Evolutionary conservation across 2,329 filamentous ascomycete genomes (phyloP).

Genomic region (Ophiosphaerella korrae): DNA sequence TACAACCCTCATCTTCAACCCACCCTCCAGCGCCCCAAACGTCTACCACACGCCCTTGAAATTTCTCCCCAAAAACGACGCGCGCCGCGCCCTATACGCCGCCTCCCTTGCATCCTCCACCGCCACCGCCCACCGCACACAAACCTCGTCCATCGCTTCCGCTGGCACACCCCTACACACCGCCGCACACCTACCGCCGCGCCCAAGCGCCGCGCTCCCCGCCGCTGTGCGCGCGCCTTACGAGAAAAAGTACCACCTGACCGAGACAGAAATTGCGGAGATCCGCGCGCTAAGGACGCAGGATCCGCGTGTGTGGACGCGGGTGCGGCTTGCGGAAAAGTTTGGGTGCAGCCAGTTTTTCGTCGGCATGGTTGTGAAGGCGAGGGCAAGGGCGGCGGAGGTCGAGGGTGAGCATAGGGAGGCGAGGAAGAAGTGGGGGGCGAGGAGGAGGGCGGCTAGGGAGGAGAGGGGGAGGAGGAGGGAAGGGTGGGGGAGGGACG

Average conservation of each 20-base stretch:
- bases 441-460: conserved; percentile 62
- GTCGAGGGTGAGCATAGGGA: conserved; percentile 57
- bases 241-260: conserved; percentile 67
- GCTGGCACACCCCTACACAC: conserved; percentile 38
- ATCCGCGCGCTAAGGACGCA: conserved; percentile 60
- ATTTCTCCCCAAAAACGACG: conserved; percentile 66
- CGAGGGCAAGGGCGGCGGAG: conserved; percentile 46
- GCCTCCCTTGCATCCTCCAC: conserved; percentile 32
- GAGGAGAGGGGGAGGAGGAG: conserved; percentile 65
- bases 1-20: conserved; percentile 61
- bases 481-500: conserved; percentile 65
- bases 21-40: conserved; percentile 66
- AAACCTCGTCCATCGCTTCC: conserved; percentile 29
- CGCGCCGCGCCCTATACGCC: conserved; percentile 56
- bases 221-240: conserved; percentile 56
- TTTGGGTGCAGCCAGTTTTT: conserved; percentile 69
- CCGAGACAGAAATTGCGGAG: conserved; percentile 61
- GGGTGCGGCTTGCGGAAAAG: conserved; percentile 63
- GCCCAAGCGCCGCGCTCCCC: conserved; percentile 46
- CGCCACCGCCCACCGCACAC: conserved; percentile 23
- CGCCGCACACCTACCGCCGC: conserved; percentile 25
- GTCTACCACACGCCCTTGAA: conserved; percentile 68
- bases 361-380: conserved; percentile 62
- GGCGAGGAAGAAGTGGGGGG: conserved; percentile 65
- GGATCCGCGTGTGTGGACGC: conserved; percentile 65